Evolutionary conservation across 2,329 filamentous ascomycete genomes (phyloP).

Genomic region (Venturia nashicola): DNA sequence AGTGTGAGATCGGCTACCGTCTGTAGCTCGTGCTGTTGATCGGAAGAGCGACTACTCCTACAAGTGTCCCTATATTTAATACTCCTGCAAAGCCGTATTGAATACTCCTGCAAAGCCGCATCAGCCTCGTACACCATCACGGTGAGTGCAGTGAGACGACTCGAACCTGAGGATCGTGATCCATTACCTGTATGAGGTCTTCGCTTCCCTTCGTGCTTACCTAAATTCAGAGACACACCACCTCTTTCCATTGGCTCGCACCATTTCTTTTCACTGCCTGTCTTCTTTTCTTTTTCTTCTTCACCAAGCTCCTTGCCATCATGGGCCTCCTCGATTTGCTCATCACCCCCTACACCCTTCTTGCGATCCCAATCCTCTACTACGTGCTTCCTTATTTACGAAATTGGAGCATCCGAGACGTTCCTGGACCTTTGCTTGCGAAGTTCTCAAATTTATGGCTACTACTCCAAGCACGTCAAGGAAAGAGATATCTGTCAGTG

Average conservation of each 20-base stretch:
- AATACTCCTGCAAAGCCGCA: neutral
- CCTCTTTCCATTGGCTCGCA: no score
- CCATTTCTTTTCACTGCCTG: neutral
- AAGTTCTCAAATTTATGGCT: slow-evolving; percentile 74
- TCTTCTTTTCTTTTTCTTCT: neutral
- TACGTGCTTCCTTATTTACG: slow-evolving; percentile 50
- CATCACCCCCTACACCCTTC: slow-evolving; percentile 18
- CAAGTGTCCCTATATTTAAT: no score
- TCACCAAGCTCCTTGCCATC: neutral
- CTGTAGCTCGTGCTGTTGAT: neutral
- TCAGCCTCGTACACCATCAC: neutral
- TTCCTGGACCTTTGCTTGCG: slow-evolving; percentile 53
- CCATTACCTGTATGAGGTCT: neutral
- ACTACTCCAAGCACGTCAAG: slow-evolving; percentile 48
- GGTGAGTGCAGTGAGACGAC: neutral
- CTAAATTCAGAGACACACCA: no score
- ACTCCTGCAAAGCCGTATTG: neutral
- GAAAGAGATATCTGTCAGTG: slow-evolving; percentile 45
- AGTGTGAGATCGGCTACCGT: neutral
- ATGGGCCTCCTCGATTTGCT: slow-evolving; percentile 3
- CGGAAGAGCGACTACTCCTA: neutral
- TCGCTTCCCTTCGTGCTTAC: neutral
- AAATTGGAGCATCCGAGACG: slow-evolving; percentile 39
- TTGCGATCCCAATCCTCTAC: slow-evolving; percentile 37
- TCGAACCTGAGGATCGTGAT: neutral